phyloP scores from a whole-genome alignment of 805 yeast species.

The Zygosaccharomyces bisporus region DNA sequence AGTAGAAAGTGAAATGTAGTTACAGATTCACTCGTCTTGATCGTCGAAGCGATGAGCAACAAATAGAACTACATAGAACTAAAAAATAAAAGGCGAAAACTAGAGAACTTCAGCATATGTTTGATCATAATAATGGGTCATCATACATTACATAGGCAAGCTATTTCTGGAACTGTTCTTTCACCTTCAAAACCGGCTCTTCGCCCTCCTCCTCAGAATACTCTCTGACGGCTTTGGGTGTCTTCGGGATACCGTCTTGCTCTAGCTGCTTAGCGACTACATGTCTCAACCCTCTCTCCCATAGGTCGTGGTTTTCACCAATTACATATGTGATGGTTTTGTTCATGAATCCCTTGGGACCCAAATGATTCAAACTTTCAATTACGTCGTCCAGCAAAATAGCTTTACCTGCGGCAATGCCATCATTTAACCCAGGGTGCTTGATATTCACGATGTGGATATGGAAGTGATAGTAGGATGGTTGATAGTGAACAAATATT shows the following conservation, averaged over 20 bases:
- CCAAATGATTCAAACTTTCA: constrained; percentile 56
- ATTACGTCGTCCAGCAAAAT: constrained; percentile 76
- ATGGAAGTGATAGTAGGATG: constrained; percentile 94
- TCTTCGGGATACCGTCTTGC: constrained; percentile 30
- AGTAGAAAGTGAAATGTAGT: background rate
- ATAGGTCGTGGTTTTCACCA: constrained; percentile 76
- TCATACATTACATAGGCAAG: constrained; percentile 3
- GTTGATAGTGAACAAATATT: constrained; percentile 87
- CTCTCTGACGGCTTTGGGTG: constrained; percentile 10
- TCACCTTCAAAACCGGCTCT: background rate
- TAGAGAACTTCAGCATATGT: background rate
- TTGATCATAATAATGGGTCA: background rate
- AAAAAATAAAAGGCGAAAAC: background rate
- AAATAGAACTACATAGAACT: background rate
- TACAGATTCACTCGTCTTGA: background rate
- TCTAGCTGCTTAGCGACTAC: constrained; percentile 28
- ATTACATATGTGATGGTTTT: constrained; percentile 61
- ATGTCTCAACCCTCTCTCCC: constrained; percentile 43
- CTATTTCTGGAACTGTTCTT: background rate
- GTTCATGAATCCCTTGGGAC: constrained; percentile 53
- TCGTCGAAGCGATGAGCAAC: constrained; percentile 1
- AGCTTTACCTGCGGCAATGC: constrained; percentile 77
- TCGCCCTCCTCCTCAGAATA: background rate
- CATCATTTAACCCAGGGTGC: constrained; percentile 64
- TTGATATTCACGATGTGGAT: constrained; percentile 77